Conservation (phyloP, 2,329 filamentous ascomycete species). For the Balansia obtecta region DNA sequence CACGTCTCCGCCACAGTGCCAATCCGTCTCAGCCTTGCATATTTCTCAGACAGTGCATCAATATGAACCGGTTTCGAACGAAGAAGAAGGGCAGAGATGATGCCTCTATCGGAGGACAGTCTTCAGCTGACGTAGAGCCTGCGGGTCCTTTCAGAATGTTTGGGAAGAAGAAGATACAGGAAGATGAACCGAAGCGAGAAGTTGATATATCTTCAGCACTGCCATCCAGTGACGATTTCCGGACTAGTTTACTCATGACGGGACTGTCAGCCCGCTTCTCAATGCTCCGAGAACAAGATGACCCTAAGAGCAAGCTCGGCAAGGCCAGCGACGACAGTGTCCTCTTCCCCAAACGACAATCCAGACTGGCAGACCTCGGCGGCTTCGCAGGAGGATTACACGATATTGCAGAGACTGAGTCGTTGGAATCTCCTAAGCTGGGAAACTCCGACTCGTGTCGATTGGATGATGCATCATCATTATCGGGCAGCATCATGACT, state of each 20-base stretch:
- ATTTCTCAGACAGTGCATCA: not conserved
- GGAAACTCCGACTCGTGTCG: conserved; percentile 53
- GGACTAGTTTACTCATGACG: conserved; percentile 91
- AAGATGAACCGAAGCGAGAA: conserved; percentile 48
- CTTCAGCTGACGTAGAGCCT: conserved; percentile 43
- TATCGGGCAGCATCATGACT: conserved; percentile 64
- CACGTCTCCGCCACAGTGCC: not conserved
- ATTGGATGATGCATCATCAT: conserved; percentile 59
- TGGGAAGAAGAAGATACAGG: conserved; percentile 40
- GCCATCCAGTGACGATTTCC: conserved; percentile 77
- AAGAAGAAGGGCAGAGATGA: conserved; percentile 60
- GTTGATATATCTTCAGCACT: conserved; percentile 64
- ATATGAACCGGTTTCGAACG: conserved; percentile 63
- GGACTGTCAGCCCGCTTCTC: conserved; percentile 91
- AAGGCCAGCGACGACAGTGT: conserved; percentile 96
- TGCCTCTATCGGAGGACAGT: conserved; percentile 27
- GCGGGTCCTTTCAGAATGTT: conserved; percentile 42
- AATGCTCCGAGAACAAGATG: conserved; percentile 91
- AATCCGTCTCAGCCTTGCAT: not conserved
- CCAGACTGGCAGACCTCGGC: conserved; percentile 62
- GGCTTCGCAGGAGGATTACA: conserved; percentile 41
- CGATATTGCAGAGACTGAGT: conserved; percentile 87
- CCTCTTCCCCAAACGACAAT: conserved; percentile 68
- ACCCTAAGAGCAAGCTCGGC: conserved; percentile 75
- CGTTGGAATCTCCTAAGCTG: conserved; percentile 52